phyloP scores from a whole-genome alignment of 106 monocot species.

The Cymbidium sinense region DNA sequence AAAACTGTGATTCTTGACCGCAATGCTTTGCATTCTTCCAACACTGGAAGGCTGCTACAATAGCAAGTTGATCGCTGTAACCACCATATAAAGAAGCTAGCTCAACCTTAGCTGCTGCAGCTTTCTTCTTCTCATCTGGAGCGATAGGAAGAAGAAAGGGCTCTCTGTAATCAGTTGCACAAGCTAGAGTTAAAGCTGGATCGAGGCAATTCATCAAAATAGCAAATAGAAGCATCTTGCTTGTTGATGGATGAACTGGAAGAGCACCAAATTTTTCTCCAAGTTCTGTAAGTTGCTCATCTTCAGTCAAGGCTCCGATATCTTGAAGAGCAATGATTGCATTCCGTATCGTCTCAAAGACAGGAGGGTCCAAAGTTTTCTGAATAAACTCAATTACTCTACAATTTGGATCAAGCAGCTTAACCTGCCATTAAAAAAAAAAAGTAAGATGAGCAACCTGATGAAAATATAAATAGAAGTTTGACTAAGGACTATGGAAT shows the following conservation, averaged over 20 bases:
- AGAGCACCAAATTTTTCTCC: slow-evolving; percentile 78
- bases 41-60: slow-evolving; percentile 87
- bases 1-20: slow-evolving; percentile 64
- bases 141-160: slow-evolving; percentile 82
- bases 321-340: slow-evolving; percentile 75
- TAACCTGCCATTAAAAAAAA: slow-evolving; percentile 51
- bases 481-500: background rate
- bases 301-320: slow-evolving; percentile 82
- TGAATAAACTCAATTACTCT: slow-evolving; percentile 68
- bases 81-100: slow-evolving; percentile 89
- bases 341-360: slow-evolving; percentile 66
- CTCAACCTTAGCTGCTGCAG: slow-evolving; percentile 58
- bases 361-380: slow-evolving; percentile 89
- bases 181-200: slow-evolving; percentile 91
- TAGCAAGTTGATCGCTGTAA: slow-evolving; percentile 81
- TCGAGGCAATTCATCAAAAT: slow-evolving; percentile 97
- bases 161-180: slow-evolving; percentile 73
- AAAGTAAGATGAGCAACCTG: slow-evolving; percentile 7
- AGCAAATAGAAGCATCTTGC: slow-evolving; percentile 96
- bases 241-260: slow-evolving; percentile 89
- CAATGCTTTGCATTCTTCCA: slow-evolving; percentile 72
- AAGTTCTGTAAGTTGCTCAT: slow-evolving; percentile 82
- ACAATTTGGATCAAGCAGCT: slow-evolving; percentile 72
- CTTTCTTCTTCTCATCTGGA: slow-evolving; percentile 78
- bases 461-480: background rate